A percentile compares a stretch with the other conserved stretches of the same genome.
Evolutionary conservation across 208 protist species (phyloP).

Genomic region (Leishmania martiniquensis): DNA sequence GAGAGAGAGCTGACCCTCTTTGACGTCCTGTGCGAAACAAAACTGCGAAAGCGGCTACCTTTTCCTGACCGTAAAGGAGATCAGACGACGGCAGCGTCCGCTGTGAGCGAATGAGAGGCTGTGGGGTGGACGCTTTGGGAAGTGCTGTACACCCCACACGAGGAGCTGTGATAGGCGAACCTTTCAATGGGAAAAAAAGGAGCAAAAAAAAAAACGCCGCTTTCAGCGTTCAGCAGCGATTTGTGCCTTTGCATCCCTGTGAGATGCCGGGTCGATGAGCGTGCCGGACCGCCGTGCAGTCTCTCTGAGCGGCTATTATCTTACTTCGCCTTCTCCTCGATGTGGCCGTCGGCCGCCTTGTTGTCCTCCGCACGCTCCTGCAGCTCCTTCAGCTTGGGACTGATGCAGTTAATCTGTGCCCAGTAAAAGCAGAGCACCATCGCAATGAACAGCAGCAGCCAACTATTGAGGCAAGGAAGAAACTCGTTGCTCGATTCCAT

Average conservation of each 20-base stretch:
- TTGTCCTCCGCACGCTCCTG: background rate
- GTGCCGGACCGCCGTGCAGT: background rate
- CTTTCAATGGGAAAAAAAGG: background rate
- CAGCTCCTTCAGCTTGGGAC: background rate
- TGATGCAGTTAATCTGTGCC: background rate
- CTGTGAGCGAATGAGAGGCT: too few relatives aligned
- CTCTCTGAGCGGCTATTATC: background rate
- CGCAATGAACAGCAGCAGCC: background rate
- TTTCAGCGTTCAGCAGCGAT: background rate
- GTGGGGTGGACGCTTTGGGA: too few relatives aligned
- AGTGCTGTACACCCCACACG: too few relatives aligned
- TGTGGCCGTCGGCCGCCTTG: background rate
- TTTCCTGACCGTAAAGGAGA: too few relatives aligned
- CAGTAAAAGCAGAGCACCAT: background rate
- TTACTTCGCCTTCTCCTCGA: background rate
- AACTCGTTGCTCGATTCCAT: background rate
- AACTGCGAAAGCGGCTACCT: too few relatives aligned
- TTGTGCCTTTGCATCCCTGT: background rate
- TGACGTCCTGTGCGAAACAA: too few relatives aligned
- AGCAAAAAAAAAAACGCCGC: conserved; percentile 1
- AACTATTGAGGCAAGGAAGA: background rate
- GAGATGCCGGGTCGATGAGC: background rate
- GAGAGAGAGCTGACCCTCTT: too few relatives aligned
- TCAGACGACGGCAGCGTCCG: too few relatives aligned
- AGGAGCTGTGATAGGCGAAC: too few relatives aligned